A percentile compares a stretch with the other conserved stretches of the same genome.
These are phyloP conservation scores for Neurospora africana DNA, from an alignment of 495 filamentous ascomycete genomes.

Conservation along the genomic window DNA sequence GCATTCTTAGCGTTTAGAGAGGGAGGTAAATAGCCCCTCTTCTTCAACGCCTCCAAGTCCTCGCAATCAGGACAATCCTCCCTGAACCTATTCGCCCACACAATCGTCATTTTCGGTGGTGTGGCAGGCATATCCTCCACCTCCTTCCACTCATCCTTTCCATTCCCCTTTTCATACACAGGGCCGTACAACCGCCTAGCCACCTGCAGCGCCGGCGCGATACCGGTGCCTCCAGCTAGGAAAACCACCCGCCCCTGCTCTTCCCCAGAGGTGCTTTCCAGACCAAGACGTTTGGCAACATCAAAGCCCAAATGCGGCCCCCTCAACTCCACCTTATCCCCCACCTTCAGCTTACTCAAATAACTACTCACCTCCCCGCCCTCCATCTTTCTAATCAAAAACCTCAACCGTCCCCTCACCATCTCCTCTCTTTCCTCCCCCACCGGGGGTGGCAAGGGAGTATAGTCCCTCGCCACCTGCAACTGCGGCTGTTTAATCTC, in stretches of 20 bases:
- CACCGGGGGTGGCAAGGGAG: slow-evolving; percentile 61
- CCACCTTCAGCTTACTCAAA: slow-evolving; percentile 49
- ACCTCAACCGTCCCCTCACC: slow-evolving; percentile 27
- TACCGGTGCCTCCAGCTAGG: slow-evolving; percentile 86
- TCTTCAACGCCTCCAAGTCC: neutral
- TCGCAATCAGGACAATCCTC: slow-evolving; percentile 19
- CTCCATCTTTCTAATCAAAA: slow-evolving; percentile 39
- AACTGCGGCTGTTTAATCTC: slow-evolving; percentile 90
- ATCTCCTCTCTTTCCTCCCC: slow-evolving; percentile 40
- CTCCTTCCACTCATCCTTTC: slow-evolving; percentile 20
- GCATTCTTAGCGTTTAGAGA: neutral
- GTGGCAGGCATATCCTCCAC: neutral
- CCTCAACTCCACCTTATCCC: slow-evolving; percentile 58
- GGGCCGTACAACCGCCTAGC: slow-evolving; percentile 46
- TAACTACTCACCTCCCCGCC: slow-evolving; percentile 51
- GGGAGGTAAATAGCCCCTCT: neutral
- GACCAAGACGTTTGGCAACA: slow-evolving; percentile 38
- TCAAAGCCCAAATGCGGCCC: slow-evolving; percentile 66
- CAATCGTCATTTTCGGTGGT: slow-evolving; percentile 12
- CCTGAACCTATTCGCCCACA: slow-evolving; percentile 35
- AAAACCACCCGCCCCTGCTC: slow-evolving; percentile 48
- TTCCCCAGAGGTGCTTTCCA: neutral
- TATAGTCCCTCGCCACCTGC: slow-evolving; percentile 82
- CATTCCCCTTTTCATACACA: slow-evolving; percentile 17
- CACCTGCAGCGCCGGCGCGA: slow-evolving; percentile 80